Evolutionary conservation across 768 basidiomycete species (phyloP).

Genomic region (Paxillus ammoniavirescens): DNA sequence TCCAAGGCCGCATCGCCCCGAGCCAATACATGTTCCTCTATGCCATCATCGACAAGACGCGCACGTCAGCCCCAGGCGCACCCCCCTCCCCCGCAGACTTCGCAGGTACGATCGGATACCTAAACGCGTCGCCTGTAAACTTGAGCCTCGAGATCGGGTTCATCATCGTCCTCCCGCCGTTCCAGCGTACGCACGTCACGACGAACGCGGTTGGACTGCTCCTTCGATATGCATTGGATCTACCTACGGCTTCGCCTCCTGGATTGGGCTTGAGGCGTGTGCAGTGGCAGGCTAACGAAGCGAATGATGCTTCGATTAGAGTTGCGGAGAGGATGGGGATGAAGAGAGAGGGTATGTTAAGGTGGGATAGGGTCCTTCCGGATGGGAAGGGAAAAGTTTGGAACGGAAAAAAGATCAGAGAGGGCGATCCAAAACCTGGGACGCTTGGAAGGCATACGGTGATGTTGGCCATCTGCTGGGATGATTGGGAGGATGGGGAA

Average conservation of each 20-base stretch:
- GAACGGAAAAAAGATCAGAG: conserved; percentile 29
- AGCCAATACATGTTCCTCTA: conserved; percentile 41
- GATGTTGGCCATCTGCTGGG: conserved; percentile 42
- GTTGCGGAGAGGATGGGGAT: too few relatives aligned
- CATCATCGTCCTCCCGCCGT: conserved; percentile 51
- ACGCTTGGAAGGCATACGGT: conserved; percentile 37
- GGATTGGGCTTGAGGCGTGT: conserved; percentile 46
- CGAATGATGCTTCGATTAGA: conserved; percentile 46
- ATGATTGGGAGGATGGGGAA: too few relatives aligned
- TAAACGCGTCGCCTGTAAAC: conserved; percentile 42
- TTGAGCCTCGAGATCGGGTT: conserved; percentile 30
- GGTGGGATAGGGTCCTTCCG: conserved; percentile 54
- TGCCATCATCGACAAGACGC: conserved; percentile 53
- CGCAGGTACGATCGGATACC: conserved; percentile 53
- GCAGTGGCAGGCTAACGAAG: conserved; percentile 48
- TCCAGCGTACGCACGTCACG: conserved; percentile 64
- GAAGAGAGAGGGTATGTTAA: conserved; percentile 45
- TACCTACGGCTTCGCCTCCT: too few relatives aligned
- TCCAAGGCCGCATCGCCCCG: conserved; percentile 35
- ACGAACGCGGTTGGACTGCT: conserved; percentile 52
- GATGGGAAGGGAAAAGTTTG: conserved; percentile 34
- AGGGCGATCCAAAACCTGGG: conserved; percentile 8
- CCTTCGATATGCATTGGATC: conserved; percentile 45
- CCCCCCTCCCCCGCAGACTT: conserved; percentile 23
- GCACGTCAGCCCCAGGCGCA: not conserved